These are phyloP conservation scores for Saccharomyces pastorianus DNA, from an alignment of 1,139 yeast species.

Conservation along the genomic window DNA sequence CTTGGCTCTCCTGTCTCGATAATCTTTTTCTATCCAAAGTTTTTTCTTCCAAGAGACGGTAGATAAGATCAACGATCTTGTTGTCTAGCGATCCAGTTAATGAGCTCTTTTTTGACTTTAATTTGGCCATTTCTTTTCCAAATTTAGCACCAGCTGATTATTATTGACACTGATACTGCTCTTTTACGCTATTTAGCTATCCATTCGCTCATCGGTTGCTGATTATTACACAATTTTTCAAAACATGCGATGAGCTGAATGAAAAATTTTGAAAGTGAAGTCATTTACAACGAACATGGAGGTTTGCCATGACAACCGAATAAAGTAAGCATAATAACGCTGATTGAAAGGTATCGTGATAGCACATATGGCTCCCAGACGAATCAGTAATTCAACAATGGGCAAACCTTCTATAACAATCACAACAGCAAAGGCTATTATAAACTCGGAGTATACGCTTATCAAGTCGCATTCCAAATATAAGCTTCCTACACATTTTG, in stretches of 20 bases:
- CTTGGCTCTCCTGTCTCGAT: slow-evolving; percentile 15
- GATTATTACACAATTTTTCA: not conserved
- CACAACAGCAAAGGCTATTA: slow-evolving; percentile 18
- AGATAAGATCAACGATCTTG: slow-evolving; percentile 44
- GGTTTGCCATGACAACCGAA: not conserved
- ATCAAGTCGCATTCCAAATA: slow-evolving; percentile 13
- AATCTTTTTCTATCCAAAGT: slow-evolving; percentile 38
- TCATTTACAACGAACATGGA: not conserved
- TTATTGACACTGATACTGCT: not conserved
- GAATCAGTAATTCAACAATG: not conserved
- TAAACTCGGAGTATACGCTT: slow-evolving; percentile 14
- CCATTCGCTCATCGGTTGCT: not conserved
- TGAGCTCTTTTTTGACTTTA: slow-evolving; percentile 20
- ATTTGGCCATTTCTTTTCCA: slow-evolving; percentile 20
- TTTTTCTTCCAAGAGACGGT: slow-evolving; percentile 44
- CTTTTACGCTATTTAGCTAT: not conserved
- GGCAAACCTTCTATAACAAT: slow-evolving; percentile 5
- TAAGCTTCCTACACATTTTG: slow-evolving; percentile 3
- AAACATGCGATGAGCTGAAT: slow-evolving; percentile 3
- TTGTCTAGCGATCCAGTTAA: slow-evolving; percentile 37
- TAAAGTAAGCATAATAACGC: not conserved
- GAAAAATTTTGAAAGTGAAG: not conserved
- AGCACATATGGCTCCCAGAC: not conserved
- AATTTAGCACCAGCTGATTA: not conserved
- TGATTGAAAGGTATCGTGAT: not conserved